These are phyloP conservation scores for Paraconiothyrium sp. DNA, from an alignment of 2,329 filamentous ascomycete species.

Conservation along the genomic window DNA sequence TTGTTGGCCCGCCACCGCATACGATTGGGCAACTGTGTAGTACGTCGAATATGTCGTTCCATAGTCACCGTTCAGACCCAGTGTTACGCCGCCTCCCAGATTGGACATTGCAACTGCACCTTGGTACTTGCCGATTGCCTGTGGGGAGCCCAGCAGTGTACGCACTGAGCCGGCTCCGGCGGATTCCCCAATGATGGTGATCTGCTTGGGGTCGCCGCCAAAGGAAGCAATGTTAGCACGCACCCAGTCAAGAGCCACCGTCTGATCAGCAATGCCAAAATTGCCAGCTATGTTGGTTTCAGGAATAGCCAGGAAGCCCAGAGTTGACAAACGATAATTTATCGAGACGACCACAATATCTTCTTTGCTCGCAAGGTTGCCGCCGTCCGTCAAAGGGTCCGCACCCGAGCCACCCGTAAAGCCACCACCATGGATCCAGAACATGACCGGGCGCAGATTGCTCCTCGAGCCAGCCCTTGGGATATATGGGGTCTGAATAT, in stretches of 20 bases:
- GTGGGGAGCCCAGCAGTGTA: conserved; percentile 62
- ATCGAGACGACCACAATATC: conserved; percentile 67
- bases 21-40: conserved; percentile 64
- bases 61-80: conserved; percentile 65
- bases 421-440: conserved; percentile 66
- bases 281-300: conserved; percentile 66
- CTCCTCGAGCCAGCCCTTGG: conserved; percentile 50
- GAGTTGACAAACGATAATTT: conserved; percentile 68
- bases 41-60: conserved; percentile 68
- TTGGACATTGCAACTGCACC: conserved; percentile 62
- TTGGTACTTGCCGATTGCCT: conserved; percentile 58
- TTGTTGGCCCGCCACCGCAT: conserved; percentile 58
- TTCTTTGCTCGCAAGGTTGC: conserved; percentile 66
- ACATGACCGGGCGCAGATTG: conserved; percentile 58
- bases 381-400: conserved; percentile 57
- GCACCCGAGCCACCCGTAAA: conserved; percentile 60
- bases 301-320: conserved; percentile 67
- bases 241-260: conserved; percentile 61
- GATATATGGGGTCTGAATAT: conserved; percentile 57
- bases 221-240: conserved; percentile 57
- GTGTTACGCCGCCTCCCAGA: conserved; percentile 64
- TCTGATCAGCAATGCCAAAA: conserved; percentile 63
- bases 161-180: conserved; percentile 66
- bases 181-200: conserved; percentile 59
- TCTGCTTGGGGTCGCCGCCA: conserved; percentile 57